Base-by-base conservation (phyloP, 345 rosid genomes). In the Brassica nigra region DNA sequence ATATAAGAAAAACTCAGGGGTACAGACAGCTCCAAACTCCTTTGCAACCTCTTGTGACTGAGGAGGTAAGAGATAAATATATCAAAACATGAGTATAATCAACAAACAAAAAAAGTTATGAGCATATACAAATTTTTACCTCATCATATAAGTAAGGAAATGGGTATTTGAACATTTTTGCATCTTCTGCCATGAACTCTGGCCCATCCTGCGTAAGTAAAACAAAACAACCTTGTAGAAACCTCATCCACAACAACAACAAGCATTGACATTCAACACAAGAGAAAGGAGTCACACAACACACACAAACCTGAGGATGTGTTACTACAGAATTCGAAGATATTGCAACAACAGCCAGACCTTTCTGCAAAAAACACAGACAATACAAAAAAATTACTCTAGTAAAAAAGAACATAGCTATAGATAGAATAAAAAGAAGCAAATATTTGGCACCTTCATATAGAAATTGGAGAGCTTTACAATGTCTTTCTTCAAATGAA, bases 281-380 rank as follows among this genome's bases (percentile, higher is more conserved):
- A 74, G 80, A 83, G 18, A n/a, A 49, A 49, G 79, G 80, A 87
- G 78, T 73, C 79, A 81, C 52, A 81, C 44, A 77, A 73, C 72
- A 81, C 42, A 79, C 76, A 77, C 76, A 78, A 81, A 92, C 97
- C 97, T 94, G 98, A 28, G 98, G 98, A 81, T 91, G 97, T 59
- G 97, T 90, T 8, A 73, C 81, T 1, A 87, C 82, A 78, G 97
- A 94, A 70, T 92, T 94, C 7, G 98, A 91, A 71, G 97, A 94
- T 84, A 94, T 89, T 20, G 95, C 97, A 87, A 89, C 90, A 83
- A 89, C 94, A 57, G 97, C 94, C 52, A 94, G 95, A 79, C 95
- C 97, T 84, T 92, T 91, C 97, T 92, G 91, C 87, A 83, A 5
- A 42, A 83, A 47, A 23, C 27, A 23, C 68, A 71, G 2, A 57